A percentile compares a stretch with the other conserved stretches of the same genome.
Conservation (phyloP, 495 filamentous ascomycete species). For the Annulohypoxylon stygium region DNA sequence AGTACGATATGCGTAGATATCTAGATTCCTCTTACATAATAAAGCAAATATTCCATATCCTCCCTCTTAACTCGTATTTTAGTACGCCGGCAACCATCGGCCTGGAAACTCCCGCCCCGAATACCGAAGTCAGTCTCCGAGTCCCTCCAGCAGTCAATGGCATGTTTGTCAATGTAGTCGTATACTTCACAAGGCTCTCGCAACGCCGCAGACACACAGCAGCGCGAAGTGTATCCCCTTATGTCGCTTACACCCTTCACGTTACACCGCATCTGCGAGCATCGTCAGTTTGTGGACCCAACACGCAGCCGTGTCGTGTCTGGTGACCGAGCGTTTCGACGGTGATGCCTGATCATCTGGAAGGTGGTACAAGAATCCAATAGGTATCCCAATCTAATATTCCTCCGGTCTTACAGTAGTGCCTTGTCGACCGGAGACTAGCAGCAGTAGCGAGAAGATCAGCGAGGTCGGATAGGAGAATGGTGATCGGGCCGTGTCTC, state of each 20-base stretch:
- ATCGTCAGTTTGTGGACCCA: constrained; percentile 7
- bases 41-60: not conserved
- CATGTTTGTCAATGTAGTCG: not conserved
- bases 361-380: not conserved
- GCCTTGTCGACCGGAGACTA: not conserved
- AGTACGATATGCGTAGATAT: no score
- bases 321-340: not conserved
- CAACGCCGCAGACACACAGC: constrained; percentile 14
- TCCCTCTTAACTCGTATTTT: not conserved
- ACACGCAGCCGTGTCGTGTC: not conserved
- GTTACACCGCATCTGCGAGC: constrained; percentile 37
- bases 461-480: not conserved
- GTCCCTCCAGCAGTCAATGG: not conserved
- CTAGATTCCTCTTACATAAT: not conserved
- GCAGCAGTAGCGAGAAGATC: not conserved
- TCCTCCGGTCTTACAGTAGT: not conserved
- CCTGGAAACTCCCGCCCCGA: not conserved
- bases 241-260: constrained; percentile 24
- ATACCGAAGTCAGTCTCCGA: not conserved
- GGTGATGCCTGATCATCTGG: not conserved
- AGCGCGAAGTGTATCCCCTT: constrained; percentile 1
- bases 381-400: not conserved
- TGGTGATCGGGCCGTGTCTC: constrained; percentile 22
- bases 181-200: constrained; percentile 2
- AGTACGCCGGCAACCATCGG: not conserved